Base-by-base conservation (phyloP, 164 flowering plant species). In the Hamamelis virginiana region DNA sequence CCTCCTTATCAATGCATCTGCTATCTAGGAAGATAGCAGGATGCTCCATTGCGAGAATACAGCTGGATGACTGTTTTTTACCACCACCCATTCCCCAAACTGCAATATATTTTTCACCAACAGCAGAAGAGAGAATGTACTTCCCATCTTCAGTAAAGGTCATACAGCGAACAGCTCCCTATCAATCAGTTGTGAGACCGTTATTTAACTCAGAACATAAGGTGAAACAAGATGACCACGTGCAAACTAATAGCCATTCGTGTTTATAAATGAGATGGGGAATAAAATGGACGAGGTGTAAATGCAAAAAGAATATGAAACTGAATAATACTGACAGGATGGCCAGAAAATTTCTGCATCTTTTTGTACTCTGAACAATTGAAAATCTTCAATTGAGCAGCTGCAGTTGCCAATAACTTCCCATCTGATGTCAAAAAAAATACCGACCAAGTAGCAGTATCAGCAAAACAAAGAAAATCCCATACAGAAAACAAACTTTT, bases 331-430 rank as follows among this genome's bases (percentile, higher is more conserved):
- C 97, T 88, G 80, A 95, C 98, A 71, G 98, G 93, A 80, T 95
- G 99, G 44, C 99, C 98, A 72, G 92, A 82, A 76, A 91, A 92
- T 72, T 91, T 95, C 76, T 89, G 92, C n/a, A 89, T 81, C 84
- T 87, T 92, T 80, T 85, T 90, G 76, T 82, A 80, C 65, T 89
- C 84, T 28, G 85, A 76, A 70, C 83, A 85, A 75, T 76, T 75
- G 64, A 88, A 89, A 59, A 87, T 76, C 84, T 87, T 95, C 80
- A 95, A 64, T 71, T 87, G 94, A 64, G 80, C 85, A 69, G 94
- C 85, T 44, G 99, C 98, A 58, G 96, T 86, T 23, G 96, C 93
- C 72, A 95, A 61, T 62, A 76, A 64, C 46, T 76, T 87, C 67
- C 98, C 99, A 87, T 92, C 99, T 94, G 80, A 46, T 21, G 60